These are phyloP conservation scores for Pinus tabuliformis DNA, from an alignment of 75 land plant genomes.

Conservation along the genomic window DNA sequence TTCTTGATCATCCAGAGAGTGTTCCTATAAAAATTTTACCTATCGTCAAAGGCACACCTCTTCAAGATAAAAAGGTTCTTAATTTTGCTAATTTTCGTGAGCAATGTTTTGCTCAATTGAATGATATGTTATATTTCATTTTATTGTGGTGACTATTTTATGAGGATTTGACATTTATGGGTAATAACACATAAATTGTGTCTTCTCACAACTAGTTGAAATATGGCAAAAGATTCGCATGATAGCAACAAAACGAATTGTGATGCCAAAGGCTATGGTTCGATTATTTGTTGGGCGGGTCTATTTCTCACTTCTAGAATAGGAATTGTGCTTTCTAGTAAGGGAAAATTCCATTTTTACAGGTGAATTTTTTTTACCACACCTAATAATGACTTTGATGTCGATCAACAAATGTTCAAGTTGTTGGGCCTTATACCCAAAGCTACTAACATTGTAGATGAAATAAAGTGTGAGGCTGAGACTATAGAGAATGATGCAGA, in stretches of 20 bases:
- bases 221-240: too few relatives aligned
- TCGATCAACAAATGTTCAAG: slow-evolving; percentile 92
- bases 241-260: slow-evolving; percentile 88
- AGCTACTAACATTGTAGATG: slow-evolving; percentile 48
- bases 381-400: slow-evolving; percentile 92
- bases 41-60: slow-evolving; percentile 97
- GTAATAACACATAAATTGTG: too few relatives aligned
- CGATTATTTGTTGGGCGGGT: slow-evolving; percentile 95
- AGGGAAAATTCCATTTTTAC: slow-evolving; percentile 99
- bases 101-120: too few relatives aligned
- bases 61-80: slow-evolving; percentile 91
- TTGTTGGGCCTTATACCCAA: slow-evolving; percentile 88
- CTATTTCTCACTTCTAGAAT: slow-evolving; percentile 88
- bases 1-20: slow-evolving; percentile 96
- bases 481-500: too few relatives aligned
- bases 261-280: slow-evolving; percentile 99
- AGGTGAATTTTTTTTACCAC: slow-evolving; percentile 96
- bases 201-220: too few relatives aligned
- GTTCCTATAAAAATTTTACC: slow-evolving; percentile 95
- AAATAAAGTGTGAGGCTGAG: too few relatives aligned
- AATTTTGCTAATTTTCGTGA: too few relatives aligned
- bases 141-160: too few relatives aligned
- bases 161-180: too few relatives aligned
- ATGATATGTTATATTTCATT: too few relatives aligned
- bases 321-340: slow-evolving; percentile 95